A percentile compares a stretch with the other conserved stretches of the same genome.
These are phyloP conservation scores for Rhytidiadelphus loreus DNA, from an alignment of 225 moss, liverwort and hornwort species.

Conservation along the genomic window DNA sequence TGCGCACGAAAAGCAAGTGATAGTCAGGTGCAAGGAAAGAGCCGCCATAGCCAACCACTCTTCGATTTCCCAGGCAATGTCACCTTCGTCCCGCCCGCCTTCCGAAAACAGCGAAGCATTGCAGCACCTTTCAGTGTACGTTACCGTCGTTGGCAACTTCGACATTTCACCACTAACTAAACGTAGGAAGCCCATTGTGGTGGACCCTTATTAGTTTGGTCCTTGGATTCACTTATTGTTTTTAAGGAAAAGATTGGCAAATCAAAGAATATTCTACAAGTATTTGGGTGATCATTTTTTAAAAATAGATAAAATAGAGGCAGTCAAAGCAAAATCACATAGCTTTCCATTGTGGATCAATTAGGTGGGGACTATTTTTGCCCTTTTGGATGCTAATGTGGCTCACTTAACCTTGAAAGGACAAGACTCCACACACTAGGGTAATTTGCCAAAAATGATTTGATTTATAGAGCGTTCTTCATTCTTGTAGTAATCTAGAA, in stretches of 20 bases:
- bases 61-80: neutral
- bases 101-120: neutral
- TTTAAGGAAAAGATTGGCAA: neutral
- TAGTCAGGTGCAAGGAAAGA: neutral
- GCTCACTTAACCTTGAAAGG: neutral
- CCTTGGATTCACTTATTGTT: neutral
- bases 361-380: neutral
- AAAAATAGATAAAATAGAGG: neutral
- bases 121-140: too few species aligned
- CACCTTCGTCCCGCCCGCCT: neutral
- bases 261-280: neutral
- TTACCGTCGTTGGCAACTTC: neutral
- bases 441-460: neutral
- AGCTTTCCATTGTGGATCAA: too few species aligned
- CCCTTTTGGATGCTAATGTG: neutral
- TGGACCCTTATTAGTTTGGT: too few species aligned
- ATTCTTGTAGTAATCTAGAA: neutral
- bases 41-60: neutral
- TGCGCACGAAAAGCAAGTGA: neutral
- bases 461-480: neutral
- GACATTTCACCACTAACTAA: too few species aligned
- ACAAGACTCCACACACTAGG: rapidly evolving
- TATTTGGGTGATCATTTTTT: neutral
- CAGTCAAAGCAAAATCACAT: neutral
- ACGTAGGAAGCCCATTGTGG: too few species aligned